A percentile compares a stretch with the other conserved stretches of the same genome.
Evolutionary conservation across 805 yeast genomes (phyloP).

Genomic region (Candida cerambycidarum): DNA sequence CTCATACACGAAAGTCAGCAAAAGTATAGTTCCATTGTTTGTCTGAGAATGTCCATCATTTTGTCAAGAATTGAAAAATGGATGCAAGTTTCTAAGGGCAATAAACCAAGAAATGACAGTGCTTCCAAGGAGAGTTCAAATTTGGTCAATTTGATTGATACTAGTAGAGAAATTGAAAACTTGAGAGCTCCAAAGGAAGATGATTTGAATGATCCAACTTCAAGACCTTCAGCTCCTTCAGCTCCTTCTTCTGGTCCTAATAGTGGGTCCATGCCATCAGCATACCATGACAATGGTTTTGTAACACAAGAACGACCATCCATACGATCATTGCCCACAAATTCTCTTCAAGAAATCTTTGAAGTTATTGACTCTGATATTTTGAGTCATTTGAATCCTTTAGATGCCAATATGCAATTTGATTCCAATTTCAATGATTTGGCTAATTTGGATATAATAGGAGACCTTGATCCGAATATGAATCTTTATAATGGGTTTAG

Average conservation of each 20-base stretch:
- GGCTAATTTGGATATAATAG: slow-evolving; percentile 2
- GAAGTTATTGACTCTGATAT: slow-evolving; percentile 32
- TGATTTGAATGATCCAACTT: slow-evolving; percentile 2
- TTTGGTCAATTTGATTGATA: slow-evolving; percentile 27
- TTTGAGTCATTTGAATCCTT: slow-evolving; percentile 27
- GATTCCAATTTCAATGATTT: slow-evolving; percentile 11
- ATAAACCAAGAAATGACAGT: slow-evolving; percentile 7
- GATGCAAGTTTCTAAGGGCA: slow-evolving; percentile 23
- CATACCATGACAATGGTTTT: too few relatives aligned
- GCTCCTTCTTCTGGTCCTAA: not conserved
- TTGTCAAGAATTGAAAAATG: slow-evolving; percentile 26
- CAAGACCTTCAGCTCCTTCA: too few relatives aligned
- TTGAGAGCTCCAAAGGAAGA: slow-evolving; percentile 24
- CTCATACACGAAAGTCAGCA: slow-evolving; percentile 20
- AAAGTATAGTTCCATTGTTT: slow-evolving; percentile 21
- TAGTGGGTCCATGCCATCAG: too few relatives aligned
- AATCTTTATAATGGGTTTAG: not conserved
- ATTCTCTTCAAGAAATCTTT: slow-evolving; percentile 26
- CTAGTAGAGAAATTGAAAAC: slow-evolving; percentile 33
- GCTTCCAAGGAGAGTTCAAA: slow-evolving; percentile 15
- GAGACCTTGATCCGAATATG: slow-evolving; percentile 4
- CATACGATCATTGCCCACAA: too few relatives aligned
- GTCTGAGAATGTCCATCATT: slow-evolving; percentile 24
- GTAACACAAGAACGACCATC: too few relatives aligned
- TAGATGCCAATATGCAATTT: slow-evolving; percentile 23